Evolutionary conservation across 179 eudicot species (phyloP).

Genomic region (Amaranthus tricolor): DNA sequence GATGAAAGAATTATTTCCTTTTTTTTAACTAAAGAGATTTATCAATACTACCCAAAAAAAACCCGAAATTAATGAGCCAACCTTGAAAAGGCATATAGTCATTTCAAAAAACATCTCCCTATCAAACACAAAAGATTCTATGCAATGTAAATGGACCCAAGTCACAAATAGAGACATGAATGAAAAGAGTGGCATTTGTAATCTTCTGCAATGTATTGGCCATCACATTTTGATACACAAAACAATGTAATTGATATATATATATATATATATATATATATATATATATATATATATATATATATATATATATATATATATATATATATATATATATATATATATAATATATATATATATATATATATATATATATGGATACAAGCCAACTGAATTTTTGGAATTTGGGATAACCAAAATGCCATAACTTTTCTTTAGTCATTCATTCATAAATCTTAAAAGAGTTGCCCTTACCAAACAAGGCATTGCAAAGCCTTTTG

Average conservation of each 20-base stretch:
- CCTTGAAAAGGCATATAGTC: not conserved
- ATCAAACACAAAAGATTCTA: not conserved
- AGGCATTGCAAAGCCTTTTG: constrained; percentile 6
- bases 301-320: too few relatives aligned
- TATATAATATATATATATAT: too few relatives aligned
- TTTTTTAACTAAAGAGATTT: not conserved
- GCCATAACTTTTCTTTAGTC: not conserved
- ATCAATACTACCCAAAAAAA: not conserved
- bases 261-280: too few relatives aligned
- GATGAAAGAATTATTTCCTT: too few relatives aligned
- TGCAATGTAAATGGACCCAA: not conserved
- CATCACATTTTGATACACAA: not conserved
- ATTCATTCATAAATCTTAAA: not conserved
- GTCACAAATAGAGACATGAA: not conserved
- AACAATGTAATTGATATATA: not conserved
- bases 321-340: too few relatives aligned
- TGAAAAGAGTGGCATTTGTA: not conserved
- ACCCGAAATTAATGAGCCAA: not conserved
- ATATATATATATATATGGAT: too few relatives aligned
- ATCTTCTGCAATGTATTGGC: not conserved
- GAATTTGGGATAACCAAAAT: not conserved
- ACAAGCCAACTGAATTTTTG: not conserved
- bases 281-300: too few relatives aligned
- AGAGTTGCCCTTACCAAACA: not conserved
- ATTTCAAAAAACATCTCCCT: not conserved